Percentiles rank a stretch among this genome's conserved stretches.
Evolutionary conservation across 805 yeast genomes (phyloP).

Genomic region (Cyberlindnera nakhonratchasimensis): DNA sequence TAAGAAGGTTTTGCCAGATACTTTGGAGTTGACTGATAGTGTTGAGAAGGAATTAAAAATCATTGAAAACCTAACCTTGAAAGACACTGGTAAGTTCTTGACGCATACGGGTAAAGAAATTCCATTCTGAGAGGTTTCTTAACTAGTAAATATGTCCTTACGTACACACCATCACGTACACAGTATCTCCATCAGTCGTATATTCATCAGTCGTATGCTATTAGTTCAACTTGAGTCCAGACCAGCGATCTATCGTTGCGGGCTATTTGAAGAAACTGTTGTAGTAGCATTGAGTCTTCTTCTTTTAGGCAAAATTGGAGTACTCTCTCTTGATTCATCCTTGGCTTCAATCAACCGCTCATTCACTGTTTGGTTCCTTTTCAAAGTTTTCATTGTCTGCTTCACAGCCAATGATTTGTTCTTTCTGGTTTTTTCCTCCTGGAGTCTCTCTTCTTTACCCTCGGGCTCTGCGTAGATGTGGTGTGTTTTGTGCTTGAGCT

Average conservation of each 20-base stretch:
- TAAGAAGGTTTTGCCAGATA: slow-evolving; percentile 10
- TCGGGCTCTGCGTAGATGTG: slow-evolving; percentile 14
- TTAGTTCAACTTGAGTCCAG: too few relatives aligned
- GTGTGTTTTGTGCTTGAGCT: slow-evolving; percentile 3
- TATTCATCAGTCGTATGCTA: too few relatives aligned
- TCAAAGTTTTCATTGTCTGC: neutral
- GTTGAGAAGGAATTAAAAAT: slow-evolving; percentile 18
- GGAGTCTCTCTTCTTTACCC: slow-evolving; percentile 4
- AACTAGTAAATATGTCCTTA: neutral
- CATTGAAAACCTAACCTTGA: slow-evolving; percentile 11
- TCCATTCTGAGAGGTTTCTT: slow-evolving; percentile 15
- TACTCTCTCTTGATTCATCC: neutral
- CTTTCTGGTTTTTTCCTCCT: slow-evolving; percentile 1
- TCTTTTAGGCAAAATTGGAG: neutral
- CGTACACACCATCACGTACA: too few relatives aligned
- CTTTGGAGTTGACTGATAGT: slow-evolving; percentile 15
- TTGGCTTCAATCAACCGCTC: too few relatives aligned
- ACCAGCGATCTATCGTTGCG: too few relatives aligned
- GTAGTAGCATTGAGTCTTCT: neutral
- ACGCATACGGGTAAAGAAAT: slow-evolving; percentile 19
- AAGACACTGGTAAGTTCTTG: slow-evolving; percentile 23
- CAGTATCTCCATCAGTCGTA: too few relatives aligned
- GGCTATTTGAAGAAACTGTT: too few relatives aligned
- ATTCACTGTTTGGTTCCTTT: too few relatives aligned
- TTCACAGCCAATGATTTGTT: neutral